Percentiles rank a stretch among this genome's conserved stretches.
Evolutionary conservation across 176 grass and related monocot species (phyloP).

Genomic region (Zoysia pacifica): DNA sequence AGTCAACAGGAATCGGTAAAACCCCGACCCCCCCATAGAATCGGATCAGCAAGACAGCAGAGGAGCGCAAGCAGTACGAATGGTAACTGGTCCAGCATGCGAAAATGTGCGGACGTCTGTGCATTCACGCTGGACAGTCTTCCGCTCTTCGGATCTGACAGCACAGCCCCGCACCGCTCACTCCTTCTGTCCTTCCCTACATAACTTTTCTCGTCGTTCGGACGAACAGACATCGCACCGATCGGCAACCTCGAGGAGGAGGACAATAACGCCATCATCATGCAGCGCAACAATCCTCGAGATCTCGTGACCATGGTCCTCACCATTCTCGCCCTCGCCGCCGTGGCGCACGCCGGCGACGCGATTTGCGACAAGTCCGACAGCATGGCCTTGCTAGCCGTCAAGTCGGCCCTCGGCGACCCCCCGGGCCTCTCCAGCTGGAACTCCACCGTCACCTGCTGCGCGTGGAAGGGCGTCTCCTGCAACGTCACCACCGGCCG

Average conservation of each 20-base stretch:
- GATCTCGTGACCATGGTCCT: background rate
- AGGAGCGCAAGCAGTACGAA: background rate
- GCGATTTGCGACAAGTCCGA: constrained; percentile 48
- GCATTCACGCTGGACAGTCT: background rate
- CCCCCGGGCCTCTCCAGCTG: constrained; percentile 45
- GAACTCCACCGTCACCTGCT: constrained; percentile 47
- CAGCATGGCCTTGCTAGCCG: constrained; percentile 31
- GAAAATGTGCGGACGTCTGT: background rate
- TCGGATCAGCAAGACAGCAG: background rate
- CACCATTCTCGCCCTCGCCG: constrained; percentile 17
- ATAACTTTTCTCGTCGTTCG: background rate
- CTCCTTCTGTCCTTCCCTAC: background rate
- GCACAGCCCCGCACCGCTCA: background rate
- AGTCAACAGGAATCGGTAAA: too few species aligned
- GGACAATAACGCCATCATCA: background rate
- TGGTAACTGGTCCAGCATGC: too few species aligned
- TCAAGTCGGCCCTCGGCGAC: constrained; percentile 48
- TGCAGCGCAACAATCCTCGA: background rate
- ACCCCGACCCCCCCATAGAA: too few species aligned
- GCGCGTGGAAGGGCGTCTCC: constrained; percentile 48
- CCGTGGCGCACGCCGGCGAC: background rate
- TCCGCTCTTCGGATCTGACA: background rate
- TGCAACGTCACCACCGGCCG: constrained; percentile 52
- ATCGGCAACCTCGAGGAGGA: background rate
- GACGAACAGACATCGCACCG: background rate